Percentiles rank a stretch among this genome's conserved stretches.
These are phyloP conservation scores for Gyrodon lividus DNA, from an alignment of 768 basidiomycete genomes.

Conservation along the genomic window DNA sequence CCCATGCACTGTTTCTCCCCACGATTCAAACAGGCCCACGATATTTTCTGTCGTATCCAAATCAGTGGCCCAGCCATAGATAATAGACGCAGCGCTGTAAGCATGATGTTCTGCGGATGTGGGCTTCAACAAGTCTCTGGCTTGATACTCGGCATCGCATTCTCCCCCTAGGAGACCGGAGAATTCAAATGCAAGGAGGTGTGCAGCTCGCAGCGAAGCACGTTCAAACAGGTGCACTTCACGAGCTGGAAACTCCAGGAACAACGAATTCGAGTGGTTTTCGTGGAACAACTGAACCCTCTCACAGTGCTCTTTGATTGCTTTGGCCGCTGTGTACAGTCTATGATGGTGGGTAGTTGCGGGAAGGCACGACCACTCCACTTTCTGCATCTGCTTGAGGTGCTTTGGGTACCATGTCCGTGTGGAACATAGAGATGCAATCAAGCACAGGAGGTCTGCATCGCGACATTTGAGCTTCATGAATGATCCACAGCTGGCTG, in stretches of 20 bases:
- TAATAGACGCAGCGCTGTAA: conserved; percentile 12
- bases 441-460: conserved; percentile 31
- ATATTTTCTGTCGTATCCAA: neutral
- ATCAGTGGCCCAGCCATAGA: neutral
- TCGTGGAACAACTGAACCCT: conserved; percentile 13
- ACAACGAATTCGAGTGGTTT: neutral
- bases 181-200: conserved; percentile 14
- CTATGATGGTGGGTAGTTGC: conserved; percentile 32
- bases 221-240: conserved; percentile 17
- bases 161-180: neutral
- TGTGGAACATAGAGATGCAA: conserved; percentile 34
- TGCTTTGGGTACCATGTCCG: conserved; percentile 40
- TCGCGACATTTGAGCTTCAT: conserved; percentile 33
- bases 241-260: conserved; percentile 4
- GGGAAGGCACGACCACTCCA: conserved; percentile 29
- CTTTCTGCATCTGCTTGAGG: conserved; percentile 39
- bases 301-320: conserved; percentile 30
- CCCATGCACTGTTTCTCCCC: neutral
- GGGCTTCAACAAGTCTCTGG: conserved; percentile 7
- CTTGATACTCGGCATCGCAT: conserved; percentile 11
- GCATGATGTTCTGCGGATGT: conserved; percentile 14
- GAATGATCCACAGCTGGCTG: conserved; percentile 41
- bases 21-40: conserved; percentile 8
- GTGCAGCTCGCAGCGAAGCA: conserved; percentile 12
- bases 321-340: conserved; percentile 21